Conservation (phyloP, 2,329 filamentous ascomycete genomes). For the Ceratocystis smalleyi region DNA sequence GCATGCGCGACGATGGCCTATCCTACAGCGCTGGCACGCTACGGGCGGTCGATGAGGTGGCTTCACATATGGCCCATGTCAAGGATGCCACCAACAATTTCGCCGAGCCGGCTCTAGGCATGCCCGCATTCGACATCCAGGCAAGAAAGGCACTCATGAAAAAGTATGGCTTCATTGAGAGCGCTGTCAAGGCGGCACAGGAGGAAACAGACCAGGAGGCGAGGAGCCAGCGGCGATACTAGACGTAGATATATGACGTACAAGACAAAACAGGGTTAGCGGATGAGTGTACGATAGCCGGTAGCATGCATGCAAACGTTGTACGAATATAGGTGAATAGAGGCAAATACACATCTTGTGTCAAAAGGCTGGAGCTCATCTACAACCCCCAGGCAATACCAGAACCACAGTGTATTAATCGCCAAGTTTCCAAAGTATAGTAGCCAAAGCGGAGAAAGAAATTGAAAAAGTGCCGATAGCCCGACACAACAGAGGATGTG, state of each 20-base stretch:
- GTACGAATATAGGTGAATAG: neutral
- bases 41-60: slow-evolving; percentile 5
- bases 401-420: no score
- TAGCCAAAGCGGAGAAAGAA: no score
- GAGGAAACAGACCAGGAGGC: neutral
- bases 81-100: neutral
- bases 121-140: slow-evolving; percentile 3
- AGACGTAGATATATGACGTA: neutral
- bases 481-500: no score
- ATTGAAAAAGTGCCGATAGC: no score
- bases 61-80: neutral
- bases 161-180: slow-evolving; percentile 3
- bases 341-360: no score
- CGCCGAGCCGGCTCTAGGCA: slow-evolving; percentile 6
- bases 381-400: no score
- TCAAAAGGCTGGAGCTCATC: no score
- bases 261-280: neutral
- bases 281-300: slow-evolving; percentile 5
- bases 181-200: neutral
- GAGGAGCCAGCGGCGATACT: neutral
- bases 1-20: slow-evolving; percentile 51
- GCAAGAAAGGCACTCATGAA: slow-evolving; percentile 3
- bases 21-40: slow-evolving; percentile 6
- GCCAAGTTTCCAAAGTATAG: no score
- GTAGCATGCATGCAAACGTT: neutral